phyloP scores from a whole-genome alignment of 176 grass and related monocot genomes.

The Luzula sylvatica region DNA sequence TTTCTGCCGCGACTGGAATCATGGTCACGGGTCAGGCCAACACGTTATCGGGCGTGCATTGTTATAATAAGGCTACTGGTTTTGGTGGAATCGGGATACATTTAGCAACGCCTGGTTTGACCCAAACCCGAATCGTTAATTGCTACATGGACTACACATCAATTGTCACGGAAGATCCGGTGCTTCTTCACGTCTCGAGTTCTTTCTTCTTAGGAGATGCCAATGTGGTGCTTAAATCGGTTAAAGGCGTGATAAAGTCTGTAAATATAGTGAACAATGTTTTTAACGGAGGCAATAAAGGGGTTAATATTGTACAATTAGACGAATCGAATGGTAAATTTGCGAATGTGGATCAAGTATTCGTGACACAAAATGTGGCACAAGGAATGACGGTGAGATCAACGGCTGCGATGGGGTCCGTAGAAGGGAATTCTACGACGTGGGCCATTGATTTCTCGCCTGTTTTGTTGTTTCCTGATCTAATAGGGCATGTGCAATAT shows the following conservation, averaged over 20 bases:
- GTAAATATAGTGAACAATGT: conserved; percentile 55
- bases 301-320: conserved; percentile 50
- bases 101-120: conserved; percentile 39
- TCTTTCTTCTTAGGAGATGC: conserved; percentile 84
- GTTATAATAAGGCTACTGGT: conserved; percentile 76
- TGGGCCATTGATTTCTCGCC: conserved; percentile 66
- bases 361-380: conserved; percentile 54
- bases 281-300: conserved; percentile 38
- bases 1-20: conserved; percentile 59
- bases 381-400: conserved; percentile 50
- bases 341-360: conserved; percentile 53
- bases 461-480: conserved; percentile 55
- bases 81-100: conserved; percentile 62
- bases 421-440: conserved; percentile 36
- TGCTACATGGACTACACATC: conserved; percentile 71
- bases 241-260: conserved; percentile 38
- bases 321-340: conserved; percentile 39
- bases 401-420: conserved; percentile 29
- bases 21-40: conserved; percentile 54
- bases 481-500: conserved; percentile 80
- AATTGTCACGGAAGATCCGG: conserved; percentile 74
- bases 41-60: conserved; percentile 76
- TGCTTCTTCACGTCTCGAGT: conserved; percentile 45
- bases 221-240: conserved; percentile 63
- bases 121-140: conserved; percentile 57